Percentiles rank a stretch among this genome's conserved stretches.
Evolutionary conservation across 2,329 filamentous ascomycete species (phyloP).

Genomic region (Cryoendolithus antarcticus): DNA sequence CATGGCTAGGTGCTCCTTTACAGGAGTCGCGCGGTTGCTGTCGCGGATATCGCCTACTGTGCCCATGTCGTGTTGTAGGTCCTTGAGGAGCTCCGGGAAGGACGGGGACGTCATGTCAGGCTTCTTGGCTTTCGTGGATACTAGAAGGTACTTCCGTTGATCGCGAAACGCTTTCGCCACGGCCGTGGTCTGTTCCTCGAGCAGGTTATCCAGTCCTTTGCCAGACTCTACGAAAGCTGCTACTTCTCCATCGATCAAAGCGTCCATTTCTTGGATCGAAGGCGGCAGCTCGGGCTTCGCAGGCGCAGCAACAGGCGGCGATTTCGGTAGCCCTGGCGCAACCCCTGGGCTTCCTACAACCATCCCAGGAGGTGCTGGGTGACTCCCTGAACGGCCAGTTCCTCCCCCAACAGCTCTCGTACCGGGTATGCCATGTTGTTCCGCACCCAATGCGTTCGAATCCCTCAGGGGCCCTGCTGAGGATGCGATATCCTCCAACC

Average conservation of each 20-base stretch:
- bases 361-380: slow-evolving; percentile 13
- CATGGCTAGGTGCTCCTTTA: slow-evolving; percentile 72
- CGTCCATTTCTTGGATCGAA: slow-evolving; percentile 79
- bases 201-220: slow-evolving; percentile 56
- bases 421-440: slow-evolving; percentile 17
- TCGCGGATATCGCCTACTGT: slow-evolving; percentile 72
- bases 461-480: slow-evolving; percentile 39
- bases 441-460: slow-evolving; percentile 19
- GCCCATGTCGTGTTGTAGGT: slow-evolving; percentile 71
- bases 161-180: slow-evolving; percentile 61
- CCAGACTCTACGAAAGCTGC: slow-evolving; percentile 68
- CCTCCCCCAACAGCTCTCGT: not conserved
- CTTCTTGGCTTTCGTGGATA: slow-evolving; percentile 85
- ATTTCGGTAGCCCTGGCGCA: not conserved
- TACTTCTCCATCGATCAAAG: slow-evolving; percentile 60
- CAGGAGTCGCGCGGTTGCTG: slow-evolving; percentile 59
- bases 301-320: slow-evolving; percentile 8
- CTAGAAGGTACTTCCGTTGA: slow-evolving; percentile 76
- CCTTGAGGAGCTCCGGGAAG: slow-evolving; percentile 69
- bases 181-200: slow-evolving; percentile 26
- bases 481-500: slow-evolving; percentile 89
- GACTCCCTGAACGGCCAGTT: slow-evolving; percentile 8
- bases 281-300: slow-evolving; percentile 48
- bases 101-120: slow-evolving; percentile 60
- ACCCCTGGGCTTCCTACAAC: not conserved